Evolutionary conservation across 306 rosid species (phyloP).

Genomic region (Morella rubra): DNA sequence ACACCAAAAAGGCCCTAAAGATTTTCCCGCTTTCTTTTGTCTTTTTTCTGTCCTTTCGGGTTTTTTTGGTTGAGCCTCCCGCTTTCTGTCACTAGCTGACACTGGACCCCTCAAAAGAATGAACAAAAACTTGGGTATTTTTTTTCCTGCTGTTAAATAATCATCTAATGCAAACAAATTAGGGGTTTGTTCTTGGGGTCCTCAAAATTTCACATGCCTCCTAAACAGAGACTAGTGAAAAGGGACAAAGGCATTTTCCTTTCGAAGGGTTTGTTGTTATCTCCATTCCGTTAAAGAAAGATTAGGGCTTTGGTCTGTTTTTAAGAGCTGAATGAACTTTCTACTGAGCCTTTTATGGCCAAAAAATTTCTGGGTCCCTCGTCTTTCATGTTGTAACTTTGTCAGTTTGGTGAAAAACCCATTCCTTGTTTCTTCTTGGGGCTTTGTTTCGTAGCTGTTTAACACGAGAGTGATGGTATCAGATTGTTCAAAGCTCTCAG

Average conservation of each 20-base stretch:
- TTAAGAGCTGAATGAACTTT: slow-evolving; percentile 5
- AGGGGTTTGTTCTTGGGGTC: slow-evolving; percentile 20
- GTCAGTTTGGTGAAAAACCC: slow-evolving; percentile 42
- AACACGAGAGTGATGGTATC: slow-evolving; percentile 20
- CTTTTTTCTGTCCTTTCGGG: too few relatives aligned
- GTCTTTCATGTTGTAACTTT: slow-evolving; percentile 53
- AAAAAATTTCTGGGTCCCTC: slow-evolving; percentile 55
- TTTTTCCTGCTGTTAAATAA: neutral
- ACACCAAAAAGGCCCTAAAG: slow-evolving; percentile 20
- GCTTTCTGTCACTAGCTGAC: slow-evolving; percentile 7
- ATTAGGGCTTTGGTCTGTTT: slow-evolving; percentile 30
- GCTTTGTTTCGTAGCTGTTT: slow-evolving; percentile 34
- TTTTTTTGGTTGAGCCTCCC: too few relatives aligned
- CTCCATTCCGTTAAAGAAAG: slow-evolving; percentile 44
- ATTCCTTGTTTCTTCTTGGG: slow-evolving; percentile 41
- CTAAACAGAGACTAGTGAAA: slow-evolving; percentile 26
- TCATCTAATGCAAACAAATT: slow-evolving; percentile 19
- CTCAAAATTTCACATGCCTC: slow-evolving; percentile 39
- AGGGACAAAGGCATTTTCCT: slow-evolving; percentile 38
- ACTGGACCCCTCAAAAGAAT: slow-evolving; percentile 35
- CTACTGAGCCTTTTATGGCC: slow-evolving; percentile 31
- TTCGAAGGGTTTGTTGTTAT: slow-evolving; percentile 27
- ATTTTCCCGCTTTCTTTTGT: slow-evolving; percentile 48
- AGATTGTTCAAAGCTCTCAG: slow-evolving; percentile 19
- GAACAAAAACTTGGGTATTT: slow-evolving; percentile 18